Conservation (phyloP, 2,329 filamentous ascomycete species). For the Fusarium dlaminii region DNA sequence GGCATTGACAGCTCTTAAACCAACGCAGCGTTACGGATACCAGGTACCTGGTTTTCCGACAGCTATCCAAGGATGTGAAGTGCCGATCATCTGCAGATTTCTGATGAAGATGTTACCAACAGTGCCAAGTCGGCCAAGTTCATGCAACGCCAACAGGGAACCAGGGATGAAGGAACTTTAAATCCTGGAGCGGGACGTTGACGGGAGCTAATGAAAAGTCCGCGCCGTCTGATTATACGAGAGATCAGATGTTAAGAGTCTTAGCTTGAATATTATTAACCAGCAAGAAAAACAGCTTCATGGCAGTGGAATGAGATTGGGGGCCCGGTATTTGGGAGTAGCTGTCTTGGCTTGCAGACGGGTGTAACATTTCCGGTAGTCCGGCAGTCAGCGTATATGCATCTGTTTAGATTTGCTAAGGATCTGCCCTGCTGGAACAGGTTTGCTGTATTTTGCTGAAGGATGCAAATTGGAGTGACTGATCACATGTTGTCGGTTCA, state of each 20-base stretch:
- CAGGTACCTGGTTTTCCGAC: background rate
- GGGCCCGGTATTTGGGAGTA: background rate
- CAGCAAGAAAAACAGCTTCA: background rate
- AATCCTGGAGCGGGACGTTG: background rate
- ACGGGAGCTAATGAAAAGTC: background rate
- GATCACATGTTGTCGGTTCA: background rate
- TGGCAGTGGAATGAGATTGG: background rate
- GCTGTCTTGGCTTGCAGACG: background rate
- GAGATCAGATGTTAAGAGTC: background rate
- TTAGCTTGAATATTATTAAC: background rate
- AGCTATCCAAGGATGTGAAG: accelerated
- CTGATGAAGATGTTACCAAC: background rate
- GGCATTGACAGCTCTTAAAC: background rate
- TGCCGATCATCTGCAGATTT: background rate
- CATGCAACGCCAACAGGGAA: background rate
- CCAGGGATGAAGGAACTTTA: background rate
- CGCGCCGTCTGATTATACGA: too few relatives aligned
- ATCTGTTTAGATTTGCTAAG: background rate
- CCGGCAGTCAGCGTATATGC: background rate
- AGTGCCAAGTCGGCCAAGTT: background rate
- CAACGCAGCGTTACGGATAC: background rate
- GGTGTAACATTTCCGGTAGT: background rate
- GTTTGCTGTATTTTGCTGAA: accelerated
- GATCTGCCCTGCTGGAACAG: background rate
- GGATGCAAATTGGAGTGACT: background rate